phyloP scores from a whole-genome alignment of 768 basidiomycete genomes.

The Pisolithus marmoratus region DNA sequence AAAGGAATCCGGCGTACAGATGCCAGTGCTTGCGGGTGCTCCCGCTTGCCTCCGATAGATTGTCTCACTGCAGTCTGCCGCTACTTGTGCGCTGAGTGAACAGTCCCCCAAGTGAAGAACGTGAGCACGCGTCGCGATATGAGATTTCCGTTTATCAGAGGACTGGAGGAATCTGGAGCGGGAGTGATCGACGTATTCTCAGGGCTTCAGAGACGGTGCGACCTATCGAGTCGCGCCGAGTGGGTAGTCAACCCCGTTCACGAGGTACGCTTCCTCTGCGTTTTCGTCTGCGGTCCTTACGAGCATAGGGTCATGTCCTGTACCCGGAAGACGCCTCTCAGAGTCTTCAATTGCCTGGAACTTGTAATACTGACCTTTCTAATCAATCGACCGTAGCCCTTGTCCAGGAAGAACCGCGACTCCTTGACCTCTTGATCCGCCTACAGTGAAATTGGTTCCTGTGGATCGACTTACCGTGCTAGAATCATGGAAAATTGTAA shows the following conservation, averaged over 20 bases:
- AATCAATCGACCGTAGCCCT: conserved; percentile 65
- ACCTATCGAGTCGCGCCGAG: conserved; percentile 11
- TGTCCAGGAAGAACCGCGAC: conserved; percentile 67
- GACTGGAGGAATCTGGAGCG: conserved; percentile 57
- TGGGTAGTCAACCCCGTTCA: conserved; percentile 61
- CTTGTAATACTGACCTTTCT: conserved; percentile 59
- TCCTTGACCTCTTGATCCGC: conserved; percentile 32
- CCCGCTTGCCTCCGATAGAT: conserved; percentile 44
- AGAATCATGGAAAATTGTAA: conserved; percentile 22
- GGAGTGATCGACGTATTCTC: conserved; percentile 56
- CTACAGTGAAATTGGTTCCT: conserved; percentile 15
- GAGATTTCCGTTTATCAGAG: conserved; percentile 2
- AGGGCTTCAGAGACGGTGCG: conserved; percentile 64
- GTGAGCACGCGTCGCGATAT: conserved; percentile 40
- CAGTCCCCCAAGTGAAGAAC: conserved; percentile 56
- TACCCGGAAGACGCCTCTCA: conserved; percentile 40
- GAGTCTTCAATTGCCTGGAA: conserved; percentile 57
- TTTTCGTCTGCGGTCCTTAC: conserved; percentile 56
- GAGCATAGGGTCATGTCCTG: conserved; percentile 61
- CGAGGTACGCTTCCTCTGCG: conserved; percentile 54
- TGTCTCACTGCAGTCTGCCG: conserved; percentile 59
- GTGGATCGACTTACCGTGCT: conserved; percentile 55
- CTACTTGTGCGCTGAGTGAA: conserved; percentile 51
- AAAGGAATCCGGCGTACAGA: conserved; percentile 6
- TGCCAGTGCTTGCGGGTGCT: neutral